phyloP scores from a whole-genome alignment of 352 stramenopile genomes.

The Globisporangium alternatum region DNA sequence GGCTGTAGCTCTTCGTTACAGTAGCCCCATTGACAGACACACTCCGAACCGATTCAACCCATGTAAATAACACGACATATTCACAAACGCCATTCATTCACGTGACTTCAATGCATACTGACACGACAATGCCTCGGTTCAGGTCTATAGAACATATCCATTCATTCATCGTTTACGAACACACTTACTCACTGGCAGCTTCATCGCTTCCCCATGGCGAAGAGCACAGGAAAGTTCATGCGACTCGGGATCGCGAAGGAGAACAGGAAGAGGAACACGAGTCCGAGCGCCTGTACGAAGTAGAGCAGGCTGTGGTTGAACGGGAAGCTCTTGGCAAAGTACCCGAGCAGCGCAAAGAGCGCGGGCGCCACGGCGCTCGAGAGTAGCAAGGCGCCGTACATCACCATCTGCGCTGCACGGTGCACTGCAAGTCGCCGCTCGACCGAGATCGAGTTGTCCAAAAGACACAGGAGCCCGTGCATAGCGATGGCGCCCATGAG shows the following conservation, averaged over 20 bases:
- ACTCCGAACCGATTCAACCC: not conserved
- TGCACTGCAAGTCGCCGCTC: conserved; percentile 70
- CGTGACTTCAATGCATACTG: not conserved
- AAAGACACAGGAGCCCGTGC: conserved; percentile 59
- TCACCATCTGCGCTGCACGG: conserved; percentile 56
- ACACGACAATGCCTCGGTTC: not conserved
- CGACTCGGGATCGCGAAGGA: conserved; percentile 73
- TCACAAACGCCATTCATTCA: not conserved
- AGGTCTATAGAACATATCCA: conserved; percentile 6
- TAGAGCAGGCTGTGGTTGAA: conserved; percentile 81
- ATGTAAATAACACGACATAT: conserved; percentile 19
- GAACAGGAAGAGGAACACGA: conserved; percentile 73
- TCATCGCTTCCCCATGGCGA: conserved; percentile 78
- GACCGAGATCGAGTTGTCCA: conserved; percentile 80
- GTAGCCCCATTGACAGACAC: not conserved
- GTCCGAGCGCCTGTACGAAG: conserved; percentile 62
- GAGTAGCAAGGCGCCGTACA: conserved; percentile 56
- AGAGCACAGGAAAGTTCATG: conserved; percentile 81
- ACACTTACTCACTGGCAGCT: not conserved
- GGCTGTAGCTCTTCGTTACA: conserved; percentile 1
- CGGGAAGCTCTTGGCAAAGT: conserved; percentile 73
- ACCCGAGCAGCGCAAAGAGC: conserved; percentile 71
- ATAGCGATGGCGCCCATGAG: conserved; percentile 54
- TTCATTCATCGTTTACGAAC: conserved; percentile 1
- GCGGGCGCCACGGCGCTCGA: conserved; percentile 43